These are phyloP conservation scores for Lantana camara DNA, from an alignment of 257 asterid species.

Conservation along the genomic window DNA sequence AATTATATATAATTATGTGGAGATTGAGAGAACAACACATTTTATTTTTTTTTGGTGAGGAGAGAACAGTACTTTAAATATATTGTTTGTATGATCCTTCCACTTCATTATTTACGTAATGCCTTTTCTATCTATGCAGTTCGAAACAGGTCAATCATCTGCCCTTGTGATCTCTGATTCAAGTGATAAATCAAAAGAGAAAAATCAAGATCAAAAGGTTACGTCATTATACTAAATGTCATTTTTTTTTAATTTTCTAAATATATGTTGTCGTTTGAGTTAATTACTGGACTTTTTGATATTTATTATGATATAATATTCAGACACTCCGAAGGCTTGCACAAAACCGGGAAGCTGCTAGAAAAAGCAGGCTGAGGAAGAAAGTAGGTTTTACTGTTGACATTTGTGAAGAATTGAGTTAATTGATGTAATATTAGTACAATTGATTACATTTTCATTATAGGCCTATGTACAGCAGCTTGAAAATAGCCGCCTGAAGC, in stretches of 20 bases:
- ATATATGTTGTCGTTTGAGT: not conserved
- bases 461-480: constrained; percentile 81
- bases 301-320: not conserved
- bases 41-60: too few species aligned
- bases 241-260: too few species aligned
- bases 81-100: not conserved
- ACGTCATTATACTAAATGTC: not conserved
- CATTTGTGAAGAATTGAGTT: not conserved
- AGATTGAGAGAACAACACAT: too few species aligned
- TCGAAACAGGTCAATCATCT: constrained; percentile 55
- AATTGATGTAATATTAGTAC: not conserved
- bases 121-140: constrained; percentile 42
- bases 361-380: constrained; percentile 74
- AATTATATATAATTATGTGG: too few species aligned
- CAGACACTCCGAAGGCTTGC: constrained; percentile 74
- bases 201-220: constrained; percentile 63
- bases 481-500: constrained; percentile 73
- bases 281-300: constrained; percentile 17
- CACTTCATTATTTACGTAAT: not conserved
- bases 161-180: constrained; percentile 47
- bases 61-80: too few species aligned
- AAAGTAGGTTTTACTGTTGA: constrained; percentile 44
- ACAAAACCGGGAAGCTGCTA: constrained; percentile 84
- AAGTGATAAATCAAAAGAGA: constrained; percentile 61
- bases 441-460: not conserved